phyloP scores from a whole-genome alignment of 495 filamentous ascomycete species.

The Trichoderma erinaceum region DNA sequence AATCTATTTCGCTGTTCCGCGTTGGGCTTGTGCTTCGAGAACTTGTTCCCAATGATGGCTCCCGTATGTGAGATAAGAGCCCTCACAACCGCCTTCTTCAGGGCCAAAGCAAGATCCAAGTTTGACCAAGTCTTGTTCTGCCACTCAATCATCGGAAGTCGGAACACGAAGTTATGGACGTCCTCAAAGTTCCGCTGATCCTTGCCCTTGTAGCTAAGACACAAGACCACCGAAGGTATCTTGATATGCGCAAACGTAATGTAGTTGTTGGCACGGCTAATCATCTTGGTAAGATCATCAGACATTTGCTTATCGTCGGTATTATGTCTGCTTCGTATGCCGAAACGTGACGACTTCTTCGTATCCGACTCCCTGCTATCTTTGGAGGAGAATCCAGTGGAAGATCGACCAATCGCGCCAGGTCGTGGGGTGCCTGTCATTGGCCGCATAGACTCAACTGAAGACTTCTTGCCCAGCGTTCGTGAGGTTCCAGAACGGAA shows the following conservation, averaged over 20 bases:
- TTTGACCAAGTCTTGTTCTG: constrained; percentile 99
- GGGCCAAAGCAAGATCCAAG: constrained; percentile 79
- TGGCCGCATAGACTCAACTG: constrained; percentile 58
- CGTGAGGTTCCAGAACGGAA: constrained; percentile 42
- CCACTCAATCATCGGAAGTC: constrained; percentile 89
- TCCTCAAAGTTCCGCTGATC: constrained; percentile 93
- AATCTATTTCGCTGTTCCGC: constrained; percentile 72
- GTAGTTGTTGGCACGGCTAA: constrained; percentile 88
- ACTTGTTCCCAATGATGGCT: constrained; percentile 95
- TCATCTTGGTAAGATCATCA: constrained; percentile 98
- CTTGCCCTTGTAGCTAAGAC: constrained; percentile 93
- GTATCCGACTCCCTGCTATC: constrained; percentile 37
- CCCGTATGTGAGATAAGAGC: constrained; percentile 93
- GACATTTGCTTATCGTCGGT: constrained; percentile 45
- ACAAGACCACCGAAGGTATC: constrained; percentile 89
- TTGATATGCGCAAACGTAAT: constrained; percentile 96
- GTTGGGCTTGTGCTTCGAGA: constrained; percentile 76
- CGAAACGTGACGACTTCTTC: constrained; percentile 47
- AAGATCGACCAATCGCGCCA: constrained; percentile 43
- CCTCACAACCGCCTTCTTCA: constrained; percentile 91
- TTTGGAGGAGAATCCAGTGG: constrained; percentile 40
- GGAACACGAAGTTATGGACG: constrained; percentile 95
- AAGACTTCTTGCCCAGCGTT: constrained; percentile 53
- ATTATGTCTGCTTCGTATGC: constrained; percentile 31
- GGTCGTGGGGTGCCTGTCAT: constrained; percentile 35